phyloP scores from a whole-genome alignment of 2,329 filamentous ascomycete species.

The Cladosporium sp. region DNA sequence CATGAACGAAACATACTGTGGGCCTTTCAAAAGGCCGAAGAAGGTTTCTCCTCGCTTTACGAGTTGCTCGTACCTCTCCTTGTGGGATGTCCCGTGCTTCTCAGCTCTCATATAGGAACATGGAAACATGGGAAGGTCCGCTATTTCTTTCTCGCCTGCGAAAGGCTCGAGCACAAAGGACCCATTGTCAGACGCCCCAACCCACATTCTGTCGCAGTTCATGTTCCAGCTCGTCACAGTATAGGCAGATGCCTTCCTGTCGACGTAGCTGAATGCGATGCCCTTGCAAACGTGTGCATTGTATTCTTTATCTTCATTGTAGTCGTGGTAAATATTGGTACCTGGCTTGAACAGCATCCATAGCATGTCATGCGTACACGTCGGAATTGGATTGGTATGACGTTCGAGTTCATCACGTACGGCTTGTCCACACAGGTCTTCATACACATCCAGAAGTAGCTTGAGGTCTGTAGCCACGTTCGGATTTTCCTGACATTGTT shows the following conservation, averaged over 20 bases:
- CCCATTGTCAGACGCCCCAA: neutral
- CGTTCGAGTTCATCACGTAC: neutral
- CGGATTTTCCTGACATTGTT: neutral
- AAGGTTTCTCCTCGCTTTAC: neutral
- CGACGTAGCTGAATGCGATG: neutral
- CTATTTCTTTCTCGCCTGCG: neutral
- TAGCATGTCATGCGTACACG: neutral
- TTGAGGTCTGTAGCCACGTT: neutral
- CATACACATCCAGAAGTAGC: neutral
- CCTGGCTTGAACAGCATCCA: neutral
- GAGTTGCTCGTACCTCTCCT: neutral
- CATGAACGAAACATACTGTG: neutral
- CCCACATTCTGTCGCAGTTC: neutral
- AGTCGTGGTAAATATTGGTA: neutral
- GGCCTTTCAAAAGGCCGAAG: neutral
- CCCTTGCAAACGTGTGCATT: neutral
- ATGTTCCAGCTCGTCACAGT: neutral
- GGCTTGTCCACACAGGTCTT: neutral
- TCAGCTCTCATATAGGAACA: neutral
- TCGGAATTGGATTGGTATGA: neutral
- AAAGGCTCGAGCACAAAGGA: neutral
- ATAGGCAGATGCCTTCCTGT: neutral
- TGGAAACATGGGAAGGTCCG: neutral
- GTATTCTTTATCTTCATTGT: neutral
- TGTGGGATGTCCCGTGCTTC: neutral